Conservation (phyloP, 768 basidiomycete genomes). For the Astraeus odoratus region DNA sequence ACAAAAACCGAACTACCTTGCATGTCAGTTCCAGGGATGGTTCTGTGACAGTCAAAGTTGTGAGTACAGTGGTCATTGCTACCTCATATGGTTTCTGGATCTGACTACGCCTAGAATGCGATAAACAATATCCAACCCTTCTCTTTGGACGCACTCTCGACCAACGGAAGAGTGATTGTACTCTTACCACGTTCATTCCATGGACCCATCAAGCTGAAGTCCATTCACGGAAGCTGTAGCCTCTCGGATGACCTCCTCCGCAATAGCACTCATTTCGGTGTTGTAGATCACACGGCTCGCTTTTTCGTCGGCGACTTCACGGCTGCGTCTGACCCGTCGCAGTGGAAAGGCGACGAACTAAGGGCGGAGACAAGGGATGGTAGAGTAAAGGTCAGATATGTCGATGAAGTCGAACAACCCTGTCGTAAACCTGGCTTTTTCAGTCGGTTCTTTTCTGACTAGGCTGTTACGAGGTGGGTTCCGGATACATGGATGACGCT, state of each 20-base stretch:
- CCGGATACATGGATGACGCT: no score
- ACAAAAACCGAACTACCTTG: conserved; percentile 1
- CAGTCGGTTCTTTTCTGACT: conserved; percentile 8
- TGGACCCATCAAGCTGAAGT: conserved; percentile 30
- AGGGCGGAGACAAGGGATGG: conserved; percentile 31
- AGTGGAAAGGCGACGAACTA: conserved; percentile 37
- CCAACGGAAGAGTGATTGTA: conserved; percentile 30
- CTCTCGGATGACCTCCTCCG: conserved; percentile 28
- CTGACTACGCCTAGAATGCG: conserved; percentile 3
- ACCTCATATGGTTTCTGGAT: neutral
- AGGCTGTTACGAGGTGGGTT: no score
- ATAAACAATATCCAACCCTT: conserved; percentile 12
- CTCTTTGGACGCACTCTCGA: conserved; percentile 4
- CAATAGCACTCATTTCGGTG: conserved; percentile 28
- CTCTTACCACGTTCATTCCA: conserved; percentile 36
- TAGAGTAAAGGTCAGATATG: conserved; percentile 31
- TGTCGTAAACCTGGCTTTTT: conserved; percentile 8
- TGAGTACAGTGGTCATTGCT: conserved; percentile 2
- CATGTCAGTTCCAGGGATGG: conserved; percentile 4
- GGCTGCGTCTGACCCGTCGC: conserved; percentile 17
- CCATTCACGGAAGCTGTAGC: conserved; percentile 18
- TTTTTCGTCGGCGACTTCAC: conserved; percentile 39
- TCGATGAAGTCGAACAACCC: conserved; percentile 23
- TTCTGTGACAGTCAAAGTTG: conserved; percentile 4
- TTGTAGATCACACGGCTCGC: conserved; percentile 25